These are phyloP conservation scores for Termitomyces heimii DNA, from an alignment of 768 basidiomycete genomes.

Conservation along the genomic window DNA sequence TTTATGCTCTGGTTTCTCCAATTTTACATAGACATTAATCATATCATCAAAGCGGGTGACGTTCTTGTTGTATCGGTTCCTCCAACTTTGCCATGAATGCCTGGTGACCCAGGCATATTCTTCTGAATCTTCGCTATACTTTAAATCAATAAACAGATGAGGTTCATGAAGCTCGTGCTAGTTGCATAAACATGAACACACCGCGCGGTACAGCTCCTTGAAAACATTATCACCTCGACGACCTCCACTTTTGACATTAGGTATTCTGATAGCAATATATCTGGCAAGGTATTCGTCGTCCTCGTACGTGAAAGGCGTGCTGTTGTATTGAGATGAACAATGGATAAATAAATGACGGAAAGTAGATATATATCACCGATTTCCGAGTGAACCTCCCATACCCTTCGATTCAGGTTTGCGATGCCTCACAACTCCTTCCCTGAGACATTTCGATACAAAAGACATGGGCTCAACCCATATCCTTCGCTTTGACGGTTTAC, in stretches of 20 bases:
- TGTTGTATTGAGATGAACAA: not conserved
- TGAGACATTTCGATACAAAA: conserved; percentile 14
- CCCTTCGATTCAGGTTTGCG: conserved; percentile 2
- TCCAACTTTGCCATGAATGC: conserved; percentile 44
- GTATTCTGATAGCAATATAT: conserved; percentile 30
- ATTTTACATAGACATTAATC: conserved; percentile 24
- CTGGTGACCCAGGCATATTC: conserved; percentile 31
- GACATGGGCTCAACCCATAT: conserved; percentile 17
- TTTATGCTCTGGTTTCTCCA: conserved; percentile 18
- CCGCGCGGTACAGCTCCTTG: conserved; percentile 21
- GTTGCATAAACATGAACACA: conserved; percentile 12
- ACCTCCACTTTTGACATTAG: conserved; percentile 31
- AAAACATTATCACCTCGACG: conserved; percentile 31
- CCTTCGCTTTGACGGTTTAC: not conserved
- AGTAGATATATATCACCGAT: not conserved
- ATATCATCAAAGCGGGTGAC: conserved; percentile 22
- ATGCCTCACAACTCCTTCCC: conserved; percentile 7
- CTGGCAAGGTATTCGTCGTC: conserved; percentile 33
- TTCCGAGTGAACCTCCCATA: conserved; percentile 14
- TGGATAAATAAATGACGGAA: not conserved
- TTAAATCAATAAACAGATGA: not conserved
- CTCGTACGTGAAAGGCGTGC: conserved; percentile 25
- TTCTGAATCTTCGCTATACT: conserved; percentile 16
- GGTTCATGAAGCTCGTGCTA: not conserved
- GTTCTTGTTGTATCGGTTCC: conserved; percentile 39